Base-by-base conservation (phyloP, 2,329 filamentous ascomycete genomes). In the Calonectria montana region DNA sequence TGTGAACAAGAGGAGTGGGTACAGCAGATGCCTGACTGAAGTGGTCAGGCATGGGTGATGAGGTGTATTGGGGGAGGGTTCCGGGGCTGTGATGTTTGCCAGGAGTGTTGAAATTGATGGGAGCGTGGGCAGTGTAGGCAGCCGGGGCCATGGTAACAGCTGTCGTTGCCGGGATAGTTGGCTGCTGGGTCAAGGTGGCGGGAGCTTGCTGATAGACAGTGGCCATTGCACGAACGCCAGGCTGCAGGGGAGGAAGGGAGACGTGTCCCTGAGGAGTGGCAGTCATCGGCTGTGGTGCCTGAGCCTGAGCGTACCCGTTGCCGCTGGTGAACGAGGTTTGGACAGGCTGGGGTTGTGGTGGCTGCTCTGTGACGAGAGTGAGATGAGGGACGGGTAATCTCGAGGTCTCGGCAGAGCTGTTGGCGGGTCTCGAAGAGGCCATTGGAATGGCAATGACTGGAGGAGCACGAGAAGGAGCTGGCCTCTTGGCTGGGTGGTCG, bases 321-420 rank as follows among this genome's bases (percentile, higher is more conserved):
- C 84, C 76, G 21, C 80, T 70, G 12, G 83, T 79, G 69, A 84
- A 86, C 53, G 83, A 77, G 4, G 63, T 68, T 57, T 78, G 76
- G 7, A 71, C 50, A 2, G 76, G 70, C 69, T 73, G 68, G 43
- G 75, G 61, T 6, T 57, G 53, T 2, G 53, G 53, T 8, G 35
- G 53, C 37, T 84, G 79, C 70, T 83, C 85, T 2, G 91, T 91
- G 66, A 92, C 89, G 50, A 94, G 85, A 10, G 91, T 90, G n/a
- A 96, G 87, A 73, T 92, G 93, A 27, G 94, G 94, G 4, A 93
- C 88, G 18, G 93, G 91, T 16, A 95, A 86, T 48, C 93, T 89
- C 12, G 76, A 73, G 0, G 78, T 53, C 16, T 83, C 80, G 6
- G 73, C 59, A 23, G 71, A 41, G 27, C 61, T 66, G n/a, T 71